Conservation (phyloP, 2,329 filamentous ascomycete genomes). For the Aspergillus costaricaensis region DNA sequence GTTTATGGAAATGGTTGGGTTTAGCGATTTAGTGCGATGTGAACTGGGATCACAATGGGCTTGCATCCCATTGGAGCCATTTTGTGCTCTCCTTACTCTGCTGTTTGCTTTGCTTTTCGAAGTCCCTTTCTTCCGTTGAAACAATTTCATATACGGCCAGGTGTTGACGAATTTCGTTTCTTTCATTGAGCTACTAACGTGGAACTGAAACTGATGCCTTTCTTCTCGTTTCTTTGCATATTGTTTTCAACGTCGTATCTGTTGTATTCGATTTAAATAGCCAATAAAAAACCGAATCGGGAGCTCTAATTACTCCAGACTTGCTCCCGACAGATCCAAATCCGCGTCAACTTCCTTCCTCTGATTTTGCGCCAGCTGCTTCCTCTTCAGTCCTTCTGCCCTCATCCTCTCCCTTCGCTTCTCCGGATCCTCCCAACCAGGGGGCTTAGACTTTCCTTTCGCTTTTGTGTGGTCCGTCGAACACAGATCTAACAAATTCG, state of each 20-base stretch:
- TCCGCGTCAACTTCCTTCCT: slow-evolving; percentile 5
- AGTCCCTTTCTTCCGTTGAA: too few species aligned
- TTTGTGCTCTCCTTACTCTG: neutral
- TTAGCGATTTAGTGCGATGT: neutral
- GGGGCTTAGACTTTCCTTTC: slow-evolving; percentile 25
- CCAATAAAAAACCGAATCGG: neutral
- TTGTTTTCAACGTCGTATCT: too few species aligned
- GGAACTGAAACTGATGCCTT: too few species aligned
- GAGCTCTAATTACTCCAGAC: neutral
- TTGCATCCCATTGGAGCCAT: neutral
- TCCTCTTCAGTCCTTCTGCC: slow-evolving; percentile 43
- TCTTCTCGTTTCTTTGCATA: neutral
- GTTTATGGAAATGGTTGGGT: neutral
- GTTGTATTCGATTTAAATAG: neutral
- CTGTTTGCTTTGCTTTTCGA: neutral
- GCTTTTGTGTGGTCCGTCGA: slow-evolving; percentile 13
- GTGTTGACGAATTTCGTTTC: too few species aligned
- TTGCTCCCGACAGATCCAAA: neutral
- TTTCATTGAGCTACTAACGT: too few species aligned
- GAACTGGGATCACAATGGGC: neutral
- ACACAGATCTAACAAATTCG: slow-evolving; percentile 29
- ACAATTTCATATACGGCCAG: too few species aligned
- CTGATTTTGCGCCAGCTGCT: slow-evolving; percentile 28
- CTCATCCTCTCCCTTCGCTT: slow-evolving; percentile 43
- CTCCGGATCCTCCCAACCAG: slow-evolving; percentile 43